A percentile compares a stretch with the other conserved stretches of the same genome.
Conservation (phyloP, 2,329 filamentous ascomycete genomes). For the Penicillium sp. region DNA sequence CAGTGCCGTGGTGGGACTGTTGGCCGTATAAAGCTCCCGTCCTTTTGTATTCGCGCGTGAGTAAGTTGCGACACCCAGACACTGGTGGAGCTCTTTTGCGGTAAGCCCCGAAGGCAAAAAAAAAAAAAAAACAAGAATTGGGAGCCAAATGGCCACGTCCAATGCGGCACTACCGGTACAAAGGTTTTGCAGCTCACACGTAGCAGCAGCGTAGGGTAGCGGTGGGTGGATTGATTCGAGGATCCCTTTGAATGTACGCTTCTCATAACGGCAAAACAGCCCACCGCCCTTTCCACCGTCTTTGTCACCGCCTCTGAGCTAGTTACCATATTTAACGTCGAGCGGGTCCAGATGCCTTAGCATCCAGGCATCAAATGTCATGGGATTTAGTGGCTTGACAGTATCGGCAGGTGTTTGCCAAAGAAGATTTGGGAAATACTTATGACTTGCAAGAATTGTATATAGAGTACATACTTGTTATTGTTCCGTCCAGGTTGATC, state of each 20-base stretch:
- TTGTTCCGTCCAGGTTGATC: too few relatives aligned
- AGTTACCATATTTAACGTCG: too few relatives aligned
- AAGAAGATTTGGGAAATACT: too few relatives aligned
- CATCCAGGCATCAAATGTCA: too few relatives aligned
- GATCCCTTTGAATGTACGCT: slow-evolving; percentile 11
- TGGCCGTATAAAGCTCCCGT: slow-evolving; percentile 7
- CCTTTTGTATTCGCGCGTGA: slow-evolving; percentile 7
- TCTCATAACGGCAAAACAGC: too few relatives aligned
- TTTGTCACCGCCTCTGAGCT: too few relatives aligned
- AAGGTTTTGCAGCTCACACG: neutral
- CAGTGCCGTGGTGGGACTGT: neutral
- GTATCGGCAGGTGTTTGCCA: too few relatives aligned
- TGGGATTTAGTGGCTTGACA: too few relatives aligned
- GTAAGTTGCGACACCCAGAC: neutral
- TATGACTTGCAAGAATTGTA: too few relatives aligned
- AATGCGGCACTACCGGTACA: neutral
- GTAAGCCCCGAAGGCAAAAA: neutral
- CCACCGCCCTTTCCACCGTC: too few relatives aligned
- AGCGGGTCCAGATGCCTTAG: too few relatives aligned
- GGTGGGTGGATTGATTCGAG: slow-evolving; percentile 8
- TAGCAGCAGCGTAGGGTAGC: slow-evolving; percentile 1
- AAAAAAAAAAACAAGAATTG: neutral
- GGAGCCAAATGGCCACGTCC: neutral
- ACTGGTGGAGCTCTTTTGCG: neutral
- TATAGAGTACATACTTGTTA: too few relatives aligned